Evolutionary conservation across 2,329 filamentous ascomycete genomes (phyloP).

Genomic region (Diatrype stigma): DNA sequence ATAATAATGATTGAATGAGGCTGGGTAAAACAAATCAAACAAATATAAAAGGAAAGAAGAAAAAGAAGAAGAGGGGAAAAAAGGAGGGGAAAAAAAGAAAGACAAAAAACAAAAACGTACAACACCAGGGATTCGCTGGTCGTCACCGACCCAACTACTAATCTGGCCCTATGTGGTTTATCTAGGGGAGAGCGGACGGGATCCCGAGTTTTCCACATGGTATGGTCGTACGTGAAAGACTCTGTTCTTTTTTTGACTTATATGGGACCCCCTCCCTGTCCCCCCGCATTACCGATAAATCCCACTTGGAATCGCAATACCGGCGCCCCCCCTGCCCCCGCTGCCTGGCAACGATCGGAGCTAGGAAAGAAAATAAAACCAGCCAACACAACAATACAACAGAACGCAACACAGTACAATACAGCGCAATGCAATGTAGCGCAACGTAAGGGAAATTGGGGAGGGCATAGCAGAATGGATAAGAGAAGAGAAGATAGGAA

Average conservation of each 20-base stretch:
- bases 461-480: neutral
- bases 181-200: conserved; percentile 20
- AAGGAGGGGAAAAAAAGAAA: conserved; percentile 1
- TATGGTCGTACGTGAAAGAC: conserved; percentile 18
- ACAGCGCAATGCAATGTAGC: neutral
- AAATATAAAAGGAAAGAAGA: neutral
- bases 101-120: conserved; percentile 11
- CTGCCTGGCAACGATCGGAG: neutral
- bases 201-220: conserved; percentile 16
- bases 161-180: conserved; percentile 15
- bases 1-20: neutral
- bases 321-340: too few species aligned
- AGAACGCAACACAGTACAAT: neutral
- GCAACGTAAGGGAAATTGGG: neutral
- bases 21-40: neutral
- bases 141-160: conserved; percentile 20
- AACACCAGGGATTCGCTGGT: conserved; percentile 21
- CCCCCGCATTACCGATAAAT: neutral
- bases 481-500: neutral
- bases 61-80: neutral
- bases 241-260: conserved; percentile 3
- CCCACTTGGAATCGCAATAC: too few species aligned
- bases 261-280: neutral
- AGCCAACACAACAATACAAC: neutral
- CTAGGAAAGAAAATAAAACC: too few species aligned